Conservation (phyloP, 164 flowering plant species). For the Dillenia turbinata region DNA sequence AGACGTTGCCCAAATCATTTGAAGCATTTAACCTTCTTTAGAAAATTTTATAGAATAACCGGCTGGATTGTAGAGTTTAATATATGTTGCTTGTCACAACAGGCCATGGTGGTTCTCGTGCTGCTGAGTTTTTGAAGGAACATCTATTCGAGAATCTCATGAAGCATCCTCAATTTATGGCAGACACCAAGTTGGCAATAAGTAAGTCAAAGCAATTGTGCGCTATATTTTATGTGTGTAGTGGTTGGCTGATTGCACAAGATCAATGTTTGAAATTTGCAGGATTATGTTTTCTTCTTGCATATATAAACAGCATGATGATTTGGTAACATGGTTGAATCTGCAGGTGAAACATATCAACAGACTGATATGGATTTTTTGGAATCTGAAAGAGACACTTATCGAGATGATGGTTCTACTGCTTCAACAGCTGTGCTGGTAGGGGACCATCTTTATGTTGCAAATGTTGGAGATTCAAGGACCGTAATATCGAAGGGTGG, state of each 20-base stretch:
- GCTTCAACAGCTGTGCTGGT: slow-evolving; percentile 94
- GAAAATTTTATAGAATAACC: too few species aligned
- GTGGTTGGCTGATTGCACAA: not conserved
- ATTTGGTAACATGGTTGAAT: slow-evolving; percentile 13
- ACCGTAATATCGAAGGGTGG: slow-evolving; percentile 88
- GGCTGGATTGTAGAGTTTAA: slow-evolving; percentile 1
- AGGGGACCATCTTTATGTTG: slow-evolving; percentile 86
- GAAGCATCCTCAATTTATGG: slow-evolving; percentile 83
- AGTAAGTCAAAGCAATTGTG: slow-evolving; percentile 46
- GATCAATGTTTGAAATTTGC: too few species aligned
- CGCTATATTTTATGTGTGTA: slow-evolving; percentile 1
- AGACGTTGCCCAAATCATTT: too few species aligned
- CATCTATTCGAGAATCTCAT: slow-evolving; percentile 85
- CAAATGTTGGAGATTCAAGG: slow-evolving; percentile 98
- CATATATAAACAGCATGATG: not conserved
- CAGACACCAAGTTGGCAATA: slow-evolving; percentile 76
- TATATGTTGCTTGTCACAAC: slow-evolving; percentile 8
- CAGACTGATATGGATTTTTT: slow-evolving; percentile 78
- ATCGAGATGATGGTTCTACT: slow-evolving; percentile 96
- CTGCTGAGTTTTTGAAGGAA: slow-evolving; percentile 86
- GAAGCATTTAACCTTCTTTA: too few species aligned
- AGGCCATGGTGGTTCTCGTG: slow-evolving; percentile 99
- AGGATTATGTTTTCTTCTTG: not conserved
- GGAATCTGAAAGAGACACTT: slow-evolving; percentile 78
- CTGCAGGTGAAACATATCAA: slow-evolving; percentile 80